Evolutionary conservation across 805 yeast genomes (phyloP).

Genomic region (Schizosaccharomyces cryophilus): DNA sequence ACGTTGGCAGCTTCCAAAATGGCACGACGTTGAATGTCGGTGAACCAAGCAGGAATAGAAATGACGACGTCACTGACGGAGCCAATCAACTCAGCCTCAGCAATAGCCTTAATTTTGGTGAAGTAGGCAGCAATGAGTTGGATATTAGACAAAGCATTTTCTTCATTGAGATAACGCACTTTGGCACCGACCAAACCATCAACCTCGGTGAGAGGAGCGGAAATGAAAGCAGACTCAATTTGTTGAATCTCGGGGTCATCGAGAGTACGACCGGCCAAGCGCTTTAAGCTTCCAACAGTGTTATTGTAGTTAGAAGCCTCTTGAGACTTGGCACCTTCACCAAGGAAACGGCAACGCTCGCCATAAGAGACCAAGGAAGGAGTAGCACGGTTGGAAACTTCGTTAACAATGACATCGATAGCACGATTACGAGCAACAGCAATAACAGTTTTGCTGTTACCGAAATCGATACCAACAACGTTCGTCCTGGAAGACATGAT

Average conservation of each 20-base stretch:
- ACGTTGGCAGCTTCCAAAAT: constrained; percentile 82
- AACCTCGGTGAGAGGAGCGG: constrained; percentile 45
- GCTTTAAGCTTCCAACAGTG: constrained; percentile 83
- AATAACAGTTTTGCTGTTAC: constrained; percentile 78
- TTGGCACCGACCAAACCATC: constrained; percentile 52
- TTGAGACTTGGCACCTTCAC: constrained; percentile 89
- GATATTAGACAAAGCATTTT: constrained; percentile 55
- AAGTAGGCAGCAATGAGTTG: constrained; percentile 90
- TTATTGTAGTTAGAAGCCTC: constrained; percentile 90
- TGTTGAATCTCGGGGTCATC: constrained; percentile 48
- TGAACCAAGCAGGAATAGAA: constrained; percentile 93
- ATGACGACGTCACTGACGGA: constrained; percentile 69
- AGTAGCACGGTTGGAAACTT: constrained; percentile 91
- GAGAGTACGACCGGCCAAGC: constrained; percentile 60
- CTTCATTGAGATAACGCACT: constrained; percentile 63
- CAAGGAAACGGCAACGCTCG: constrained; percentile 63
- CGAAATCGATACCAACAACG: constrained; percentile 42
- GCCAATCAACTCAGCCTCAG: constrained; percentile 59
- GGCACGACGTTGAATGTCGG: constrained; percentile 90
- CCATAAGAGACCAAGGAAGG: constrained; percentile 88
- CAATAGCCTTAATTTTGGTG: constrained; percentile 63
- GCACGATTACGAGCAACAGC: constrained; percentile 97
- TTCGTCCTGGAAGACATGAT: not conserved
- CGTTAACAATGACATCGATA: constrained; percentile 92
- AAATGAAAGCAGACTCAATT: constrained; percentile 47